Evolutionary conservation across 2,329 filamentous ascomycete species (phyloP), one percentile per base, ranked within the genome.

Genomic region (Teratosphaeriaceae sp.): DNA sequence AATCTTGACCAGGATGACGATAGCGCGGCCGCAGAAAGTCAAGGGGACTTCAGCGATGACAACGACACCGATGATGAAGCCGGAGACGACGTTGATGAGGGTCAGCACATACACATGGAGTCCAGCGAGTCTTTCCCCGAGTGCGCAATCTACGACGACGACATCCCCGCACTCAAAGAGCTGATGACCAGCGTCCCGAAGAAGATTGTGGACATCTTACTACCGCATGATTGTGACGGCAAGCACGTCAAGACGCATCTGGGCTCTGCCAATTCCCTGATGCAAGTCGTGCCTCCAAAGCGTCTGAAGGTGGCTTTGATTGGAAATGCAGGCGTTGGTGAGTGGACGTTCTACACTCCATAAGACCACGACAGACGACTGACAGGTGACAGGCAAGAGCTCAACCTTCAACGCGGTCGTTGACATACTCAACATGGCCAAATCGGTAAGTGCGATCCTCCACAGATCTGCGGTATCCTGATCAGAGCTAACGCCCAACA

Each of bases 361-460:
- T n/a, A n/a, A n/a, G n/a, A n/a, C n/a, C n/a, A n/a, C n/a, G 13
- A 9, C n/a, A 26, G n/a, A n/a, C 15, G 22, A 18, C 41, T 41
- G 21, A 49, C 24, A 5, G 26, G 11, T 7, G n/a, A 13, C 19
- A 47, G 53, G 53, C 11, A 55, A 58, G 36, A 55, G 52, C 43
- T 55, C 51, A 1, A 39, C 54, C 2, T 40, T 55, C n/a, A 55
- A 52, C 27, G 41, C 52, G 1, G 4, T 56, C 9, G 30, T 47
- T 4, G 49, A 50, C 18, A 48, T 38, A 2, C 46, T 44, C 1
- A 36, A 47, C 26, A 20, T 58, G 2, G 47, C 55, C 23, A 47
- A 37, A 41, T 42, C 48, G 38, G 40, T 47, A 47, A 40, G 41
- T 43, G n/a, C n/a, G n/a, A n/a, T 15, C 12, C 30, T 44, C 33